Evolutionary conservation across 2,329 filamentous ascomycete genomes (phyloP), one percentile per base, ranked within the genome.

Genomic region (Alternaria panax): DNA sequence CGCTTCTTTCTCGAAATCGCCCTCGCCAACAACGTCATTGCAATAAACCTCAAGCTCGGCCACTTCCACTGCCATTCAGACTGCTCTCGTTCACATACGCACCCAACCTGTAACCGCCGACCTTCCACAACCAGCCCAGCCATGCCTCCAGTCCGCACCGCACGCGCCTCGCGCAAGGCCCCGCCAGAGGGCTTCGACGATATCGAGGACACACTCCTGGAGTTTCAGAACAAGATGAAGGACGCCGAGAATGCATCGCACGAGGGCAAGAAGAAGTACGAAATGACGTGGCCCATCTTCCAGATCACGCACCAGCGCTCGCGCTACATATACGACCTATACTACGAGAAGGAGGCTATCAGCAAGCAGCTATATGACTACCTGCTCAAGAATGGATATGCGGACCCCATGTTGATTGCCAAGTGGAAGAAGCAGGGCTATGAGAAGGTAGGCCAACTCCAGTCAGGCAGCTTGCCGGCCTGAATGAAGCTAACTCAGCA

Each of bases 391-490:
- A 97, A 99, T 76, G 89, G 90, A 50, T 98, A 99, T 77, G 95
- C 93, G 5, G 95, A 99, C 80, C 88, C 92, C 45, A 95, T 93
- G 83, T 82, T 99, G 75, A 98, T 99, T 75, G 95, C 95, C 14
- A 99, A 99, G 82, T 99, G 95, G 95, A 99, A 99, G 87, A 99
- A 99, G 83, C 91, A 96, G 74, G 95, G 95, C 16, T 99, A 99
- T 74, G 95, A 99, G 80, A 97, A 98, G 88, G 92, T 92, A 78
- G 51, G 84, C 78, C 6, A 7, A 24, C 18, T 12, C 25, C 32
- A 22, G 25, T 28, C 12, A 28, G 40, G 20, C 30, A 48, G 32
- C 16, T 34, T 34, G 42, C 28, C 18, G 11, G 12, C 20, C n/a
- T 20, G 18, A 20, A 36, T 9, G 5, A 18, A 24, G 47, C 63